A percentile compares a stretch with the other conserved stretches of the same genome.
phyloP scores from a whole-genome alignment of 1,139 yeast genomes.

The Yamadazyma membranifaciens region DNA sequence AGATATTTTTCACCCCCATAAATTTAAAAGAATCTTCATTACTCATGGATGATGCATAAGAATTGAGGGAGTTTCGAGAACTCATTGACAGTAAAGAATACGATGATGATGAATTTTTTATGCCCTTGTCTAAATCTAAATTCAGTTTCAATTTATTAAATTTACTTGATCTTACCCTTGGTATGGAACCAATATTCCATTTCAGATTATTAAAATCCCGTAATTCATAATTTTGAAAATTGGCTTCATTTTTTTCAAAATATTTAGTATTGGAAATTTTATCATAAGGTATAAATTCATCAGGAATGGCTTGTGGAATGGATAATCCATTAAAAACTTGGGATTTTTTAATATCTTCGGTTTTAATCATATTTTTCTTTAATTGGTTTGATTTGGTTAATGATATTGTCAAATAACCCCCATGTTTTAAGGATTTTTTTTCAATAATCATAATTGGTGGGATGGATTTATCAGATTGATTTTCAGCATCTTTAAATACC shows the following conservation, averaged over 20 bases:
- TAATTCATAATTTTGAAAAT: constrained; percentile 31
- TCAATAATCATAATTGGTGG: constrained; percentile 32
- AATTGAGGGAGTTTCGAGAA: background rate
- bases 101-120: background rate
- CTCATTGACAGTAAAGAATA: background rate
- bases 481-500: constrained; percentile 30
- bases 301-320: constrained; percentile 26
- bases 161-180: constrained; percentile 29
- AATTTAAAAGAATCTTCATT: constrained; percentile 21
- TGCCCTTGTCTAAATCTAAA: constrained; percentile 11
- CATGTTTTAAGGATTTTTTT: constrained; percentile 25
- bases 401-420: constrained; percentile 32
- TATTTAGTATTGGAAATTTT: constrained; percentile 12
- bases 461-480: constrained; percentile 18
- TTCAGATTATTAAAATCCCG: constrained; percentile 24
- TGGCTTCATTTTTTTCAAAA: constrained; percentile 11
- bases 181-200: constrained; percentile 50
- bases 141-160: constrained; percentile 18
- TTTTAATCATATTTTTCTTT: constrained; percentile 13
- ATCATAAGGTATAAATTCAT: constrained; percentile 23
- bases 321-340: constrained; percentile 26
- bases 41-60: background rate
- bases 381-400: constrained; percentile 13
- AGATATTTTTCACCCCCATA: constrained; percentile 27
- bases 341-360: constrained; percentile 3